A percentile compares a stretch with the other conserved stretches of the same genome.
Conservation (phyloP, 192 early-diverging fungal species). For the Dimargaris cristalligena region DNA sequence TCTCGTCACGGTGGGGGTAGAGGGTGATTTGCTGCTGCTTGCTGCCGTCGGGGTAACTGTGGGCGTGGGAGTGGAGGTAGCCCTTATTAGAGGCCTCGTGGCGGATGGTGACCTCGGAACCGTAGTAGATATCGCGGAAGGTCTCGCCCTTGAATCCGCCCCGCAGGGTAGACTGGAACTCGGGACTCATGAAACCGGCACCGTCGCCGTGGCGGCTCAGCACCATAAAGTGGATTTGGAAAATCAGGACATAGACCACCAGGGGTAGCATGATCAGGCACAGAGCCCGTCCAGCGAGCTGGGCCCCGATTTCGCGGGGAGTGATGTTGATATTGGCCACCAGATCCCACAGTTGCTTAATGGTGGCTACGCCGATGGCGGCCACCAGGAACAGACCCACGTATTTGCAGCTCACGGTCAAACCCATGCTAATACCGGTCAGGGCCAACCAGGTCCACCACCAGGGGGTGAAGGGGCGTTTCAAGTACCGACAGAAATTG, state of each 20-base stretch:
- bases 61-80: conserved; percentile 40
- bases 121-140: conserved; percentile 28
- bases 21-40: conserved; percentile 69
- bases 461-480: conserved; percentile 46
- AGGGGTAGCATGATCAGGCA: conserved; percentile 72
- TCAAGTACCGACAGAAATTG: conserved; percentile 60
- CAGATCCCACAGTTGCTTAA: conserved; percentile 75
- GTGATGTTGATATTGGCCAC: conserved; percentile 51
- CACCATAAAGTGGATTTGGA: conserved; percentile 77
- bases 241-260: conserved; percentile 62
- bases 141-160: conserved; percentile 35
- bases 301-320: conserved; percentile 29
- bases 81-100: conserved; percentile 29
- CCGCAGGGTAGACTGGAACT: conserved; percentile 66
- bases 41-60: conserved; percentile 41
- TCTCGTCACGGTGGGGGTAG: conserved; percentile 65
- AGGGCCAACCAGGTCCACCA: conserved; percentile 82
- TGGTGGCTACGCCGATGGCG: conserved; percentile 62
- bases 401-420: conserved; percentile 71
- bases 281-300: conserved; percentile 68
- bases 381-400: conserved; percentile 85
- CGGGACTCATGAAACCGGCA: conserved; percentile 78
- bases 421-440: conserved; percentile 68
- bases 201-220: conserved; percentile 69
- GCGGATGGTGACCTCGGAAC: conserved; percentile 24